Evolutionary conservation across 1,284 basidiomycete species (phyloP), one percentile per base, ranked within the genome.

Genomic region (Phenoliferia sp.): DNA sequence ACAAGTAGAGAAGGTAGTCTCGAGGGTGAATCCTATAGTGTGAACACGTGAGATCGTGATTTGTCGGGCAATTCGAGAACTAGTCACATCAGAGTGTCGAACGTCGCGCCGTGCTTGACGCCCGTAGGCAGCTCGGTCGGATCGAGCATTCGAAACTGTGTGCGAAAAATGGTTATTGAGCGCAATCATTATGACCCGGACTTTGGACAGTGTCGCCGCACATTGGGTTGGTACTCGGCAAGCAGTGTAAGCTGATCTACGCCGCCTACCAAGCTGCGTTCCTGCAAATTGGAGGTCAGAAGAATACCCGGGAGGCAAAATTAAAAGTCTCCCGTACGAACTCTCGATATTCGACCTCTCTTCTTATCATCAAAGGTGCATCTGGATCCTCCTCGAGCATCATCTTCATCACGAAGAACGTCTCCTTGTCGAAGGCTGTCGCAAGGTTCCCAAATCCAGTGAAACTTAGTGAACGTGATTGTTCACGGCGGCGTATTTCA

Each of bases 321-420:
- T 56, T 34, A 61, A 52, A 26, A 54, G 80, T 76, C 55, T 77
- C 73, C 66, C 78, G 69, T 55, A 80, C 79, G 44, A 83, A 82
- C 61, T 78, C 78, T 71, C 84, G 85, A 75, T 85, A 87, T 73
- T 89, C 86, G 0, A 81, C 83, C 67, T 90, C 86, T 0, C 78
- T 79, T 6, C 87, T 76, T 58, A 87, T 84, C 64, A 87, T 79
- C 78, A 90, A 87, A 66, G 84, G 86, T 12, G 82, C 79, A 64
- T 87, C 83, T 0, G 84, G 82, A 12, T 79, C 79, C 44, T 80
- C 83, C 9, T 80, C 82, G 2, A 88, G 90, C 69, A 90, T 80
- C 61, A 83, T 79, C 87, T 88, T 90, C 83, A 91, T 85, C 3
- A 79, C 82, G 26, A 84, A 76, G 78, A 91, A 90, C 0, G 90